Base-by-base conservation (phyloP, 257 asterid genomes). In the Fraxinus quadrangulata region DNA sequence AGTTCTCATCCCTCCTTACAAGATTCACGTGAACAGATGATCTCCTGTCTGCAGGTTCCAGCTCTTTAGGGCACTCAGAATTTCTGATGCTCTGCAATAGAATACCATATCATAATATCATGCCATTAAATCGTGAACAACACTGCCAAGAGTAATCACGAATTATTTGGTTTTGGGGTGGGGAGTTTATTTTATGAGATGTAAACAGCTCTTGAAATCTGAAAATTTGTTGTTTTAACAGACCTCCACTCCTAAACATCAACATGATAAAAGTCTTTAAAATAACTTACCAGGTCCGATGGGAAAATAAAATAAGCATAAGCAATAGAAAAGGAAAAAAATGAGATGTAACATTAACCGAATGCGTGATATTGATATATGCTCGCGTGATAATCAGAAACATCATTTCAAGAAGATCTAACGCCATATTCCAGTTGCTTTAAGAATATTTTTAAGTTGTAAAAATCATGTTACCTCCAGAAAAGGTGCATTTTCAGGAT, bases 51-150 rank as follows among this genome's bases (percentile, higher is more conserved):
- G 93, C 94, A 67, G 97, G 96, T 81, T 89, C 97, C 87, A 96
- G 90, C 91, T 93, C 99, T 78, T 85, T 89, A 23, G 99, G 99
- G 83, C 97, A 93, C 89, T 96, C 97, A 2, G 97, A 89, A 71
- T 78, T 93, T 80, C 81, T 84, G 81, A 96, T 90, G 84, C 99
- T 96, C 99, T 96, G 93, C 81, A 85, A 70, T 11, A 80, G 40
- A 42, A 76, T 59, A 83, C 47, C 33, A 42, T 63, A 33, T 33
- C 36, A 33, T 33, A 33, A 33, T 12, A 63, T 1, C 36, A 26
- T 24, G 21, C 69, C 69, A 21, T 23, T 14, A 61, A 30, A 24
- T 8, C 68, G 16, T 21, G 30, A 24, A 61, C 68, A 61, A 61
- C 68, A 21, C 4, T 21, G 17, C 19, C 13, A 24, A 63, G 69